Conservation (phyloP, 306 rosid genomes). For the Gleditsia sinensis region DNA sequence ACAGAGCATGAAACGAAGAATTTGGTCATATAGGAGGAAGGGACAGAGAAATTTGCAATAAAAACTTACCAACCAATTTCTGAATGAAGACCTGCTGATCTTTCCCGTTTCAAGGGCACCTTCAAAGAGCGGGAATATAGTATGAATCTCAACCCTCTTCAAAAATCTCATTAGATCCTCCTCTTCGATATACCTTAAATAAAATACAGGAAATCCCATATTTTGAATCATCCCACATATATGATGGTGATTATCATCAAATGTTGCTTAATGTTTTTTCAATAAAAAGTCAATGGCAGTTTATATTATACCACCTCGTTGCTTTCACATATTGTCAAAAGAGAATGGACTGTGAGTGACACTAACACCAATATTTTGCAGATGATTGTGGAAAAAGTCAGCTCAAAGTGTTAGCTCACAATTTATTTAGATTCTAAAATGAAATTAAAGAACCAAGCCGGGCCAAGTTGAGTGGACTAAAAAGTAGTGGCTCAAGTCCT, state of each 20-base stretch:
- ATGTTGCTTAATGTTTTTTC: not conserved
- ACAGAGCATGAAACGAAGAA: not conserved
- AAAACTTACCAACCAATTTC: conserved; percentile 61
- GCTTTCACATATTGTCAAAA: not conserved
- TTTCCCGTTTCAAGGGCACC: conserved; percentile 62
- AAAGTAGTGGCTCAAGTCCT: no score
- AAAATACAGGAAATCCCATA: conserved; percentile 1
- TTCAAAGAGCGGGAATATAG: conserved; percentile 59
- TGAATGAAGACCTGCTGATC: conserved; percentile 50
- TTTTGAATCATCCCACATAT: not conserved
- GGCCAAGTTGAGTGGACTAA: not conserved
- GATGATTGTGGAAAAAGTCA: not conserved
- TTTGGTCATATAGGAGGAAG: not conserved
- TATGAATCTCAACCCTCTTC: conserved; percentile 55
- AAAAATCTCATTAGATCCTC: conserved; percentile 59
- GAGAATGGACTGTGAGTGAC: no score
- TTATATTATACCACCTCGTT: not conserved
- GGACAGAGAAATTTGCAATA: not conserved
- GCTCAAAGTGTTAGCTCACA: no score
- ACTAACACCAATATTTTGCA: not conserved
- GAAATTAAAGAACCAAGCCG: no score
- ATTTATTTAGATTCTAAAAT: no score
- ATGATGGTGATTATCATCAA: not conserved
- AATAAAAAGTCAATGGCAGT: not conserved
- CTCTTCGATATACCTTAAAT: conserved; percentile 55